Conservation (phyloP, 805 yeast genomes). For the Ogataea philodendri region DNA sequence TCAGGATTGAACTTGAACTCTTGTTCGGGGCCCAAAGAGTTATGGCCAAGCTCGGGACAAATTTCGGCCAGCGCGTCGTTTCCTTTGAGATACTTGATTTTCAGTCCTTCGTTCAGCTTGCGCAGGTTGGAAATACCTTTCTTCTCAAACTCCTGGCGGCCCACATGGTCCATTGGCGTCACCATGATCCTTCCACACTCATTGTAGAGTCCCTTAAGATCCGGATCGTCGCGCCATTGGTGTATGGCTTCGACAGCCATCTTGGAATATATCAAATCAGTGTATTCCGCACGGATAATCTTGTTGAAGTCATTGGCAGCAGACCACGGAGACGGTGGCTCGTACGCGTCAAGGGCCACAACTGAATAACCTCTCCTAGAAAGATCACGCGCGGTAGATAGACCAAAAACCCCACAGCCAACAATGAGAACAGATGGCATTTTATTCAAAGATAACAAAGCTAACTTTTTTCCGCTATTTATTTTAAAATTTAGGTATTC, state of each 20-base stretch:
- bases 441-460: not conserved
- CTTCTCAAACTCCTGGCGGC: slow-evolving; percentile 39
- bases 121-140: slow-evolving; percentile 37
- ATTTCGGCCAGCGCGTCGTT: slow-evolving; percentile 33
- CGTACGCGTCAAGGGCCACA: slow-evolving; percentile 46
- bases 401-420: slow-evolving; percentile 63
- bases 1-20: slow-evolving; percentile 36
- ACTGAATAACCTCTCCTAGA: slow-evolving; percentile 33
- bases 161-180: slow-evolving; percentile 34
- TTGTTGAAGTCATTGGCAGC: slow-evolving; percentile 67
- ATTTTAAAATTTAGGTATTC: not conserved
- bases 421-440: slow-evolving; percentile 40
- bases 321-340: slow-evolving; percentile 67
- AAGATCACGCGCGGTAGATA: slow-evolving; percentile 47
- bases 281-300: slow-evolving; percentile 48
- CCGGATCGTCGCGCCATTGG: slow-evolving; percentile 38
- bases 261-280: slow-evolving; percentile 40
- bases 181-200: slow-evolving; percentile 44
- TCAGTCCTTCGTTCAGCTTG: slow-evolving; percentile 27
- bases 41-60: slow-evolving; percentile 20
- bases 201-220: slow-evolving; percentile 34
- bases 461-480: not conserved
- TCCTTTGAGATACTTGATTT: slow-evolving; percentile 30
- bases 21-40: slow-evolving; percentile 14
- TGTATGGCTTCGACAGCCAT: slow-evolving; percentile 45